Evolutionary conservation across 2,329 filamentous ascomycete genomes (phyloP).

Genomic region (Aureobasidium sp.): DNA sequence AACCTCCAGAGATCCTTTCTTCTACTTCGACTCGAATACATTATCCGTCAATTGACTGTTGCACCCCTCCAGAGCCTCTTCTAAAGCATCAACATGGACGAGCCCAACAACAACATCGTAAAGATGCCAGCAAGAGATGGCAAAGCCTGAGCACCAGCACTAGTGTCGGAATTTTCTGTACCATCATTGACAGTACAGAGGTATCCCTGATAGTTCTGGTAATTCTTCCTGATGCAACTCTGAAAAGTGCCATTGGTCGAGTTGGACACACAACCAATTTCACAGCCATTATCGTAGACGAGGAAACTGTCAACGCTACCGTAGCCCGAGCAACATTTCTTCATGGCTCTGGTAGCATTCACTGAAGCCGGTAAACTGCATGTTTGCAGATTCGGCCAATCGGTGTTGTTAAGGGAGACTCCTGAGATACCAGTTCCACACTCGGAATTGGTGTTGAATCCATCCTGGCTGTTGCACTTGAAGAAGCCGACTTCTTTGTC

Average conservation of each 20-base stretch:
- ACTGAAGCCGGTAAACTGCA: background rate
- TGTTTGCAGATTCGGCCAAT: background rate
- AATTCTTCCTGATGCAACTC: background rate
- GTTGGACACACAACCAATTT: background rate
- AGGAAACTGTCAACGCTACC: background rate
- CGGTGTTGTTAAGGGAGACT: background rate
- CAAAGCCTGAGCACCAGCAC: background rate
- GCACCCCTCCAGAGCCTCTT: too few relatives aligned
- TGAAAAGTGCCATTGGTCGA: background rate
- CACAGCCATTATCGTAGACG: background rate
- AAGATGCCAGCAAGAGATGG: background rate
- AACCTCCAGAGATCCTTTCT: background rate
- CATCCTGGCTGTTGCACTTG: background rate
- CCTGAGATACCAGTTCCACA: too few relatives aligned
- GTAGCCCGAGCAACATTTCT: background rate
- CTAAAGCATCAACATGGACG: background rate
- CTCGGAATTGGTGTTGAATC: too few relatives aligned
- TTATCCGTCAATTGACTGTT: too few relatives aligned
- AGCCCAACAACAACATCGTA: background rate
- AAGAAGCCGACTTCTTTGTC: background rate
- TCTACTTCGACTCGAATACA: background rate
- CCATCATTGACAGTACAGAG: background rate
- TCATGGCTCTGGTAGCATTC: background rate
- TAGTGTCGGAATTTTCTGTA: background rate
- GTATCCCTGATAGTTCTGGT: too few relatives aligned